Evolutionary conservation across 1,284 basidiomycete species (phyloP).

Genomic region (Acaromyces ingoldii): DNA sequence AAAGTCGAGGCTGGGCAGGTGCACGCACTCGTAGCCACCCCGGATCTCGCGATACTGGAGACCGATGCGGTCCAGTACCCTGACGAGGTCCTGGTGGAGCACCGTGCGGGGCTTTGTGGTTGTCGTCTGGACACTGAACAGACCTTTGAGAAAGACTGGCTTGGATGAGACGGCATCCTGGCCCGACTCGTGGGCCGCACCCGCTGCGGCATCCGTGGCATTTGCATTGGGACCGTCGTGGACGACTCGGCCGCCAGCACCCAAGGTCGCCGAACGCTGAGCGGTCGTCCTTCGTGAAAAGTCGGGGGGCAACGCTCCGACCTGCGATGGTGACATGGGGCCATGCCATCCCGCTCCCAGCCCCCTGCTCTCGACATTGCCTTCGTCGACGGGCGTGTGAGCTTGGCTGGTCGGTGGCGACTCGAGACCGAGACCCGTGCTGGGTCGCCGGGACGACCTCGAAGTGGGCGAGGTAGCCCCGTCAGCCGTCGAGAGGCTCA

Average conservation of each 20-base stretch:
- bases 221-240: neutral
- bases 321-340: slow-evolving; percentile 24
- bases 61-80: slow-evolving; percentile 85
- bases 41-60: slow-evolving; percentile 87
- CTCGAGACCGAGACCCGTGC: neutral
- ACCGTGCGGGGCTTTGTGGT: slow-evolving; percentile 77
- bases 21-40: slow-evolving; percentile 90
- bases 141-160: slow-evolving; percentile 52
- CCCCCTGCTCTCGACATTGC: too few relatives aligned
- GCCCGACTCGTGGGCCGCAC: neutral
- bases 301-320: slow-evolving; percentile 20
- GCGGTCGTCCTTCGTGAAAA: slow-evolving; percentile 7
- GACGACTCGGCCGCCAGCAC: slow-evolving; percentile 2
- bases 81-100: slow-evolving; percentile 76
- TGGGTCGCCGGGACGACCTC: neutral
- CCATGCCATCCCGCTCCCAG: too few relatives aligned
- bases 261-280: slow-evolving; percentile 2
- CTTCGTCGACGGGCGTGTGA: too few relatives aligned
- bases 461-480: too few relatives aligned
- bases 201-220: neutral
- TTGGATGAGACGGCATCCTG: slow-evolving; percentile 18
- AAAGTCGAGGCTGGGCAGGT: slow-evolving; percentile 80
- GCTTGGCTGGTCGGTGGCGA: neutral
- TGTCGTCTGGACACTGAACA: slow-evolving; percentile 75
- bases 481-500: too few relatives aligned